These are phyloP conservation scores for Boechera retrofracta DNA, from an alignment of 345 rosid species.

Conservation along the genomic window DNA sequence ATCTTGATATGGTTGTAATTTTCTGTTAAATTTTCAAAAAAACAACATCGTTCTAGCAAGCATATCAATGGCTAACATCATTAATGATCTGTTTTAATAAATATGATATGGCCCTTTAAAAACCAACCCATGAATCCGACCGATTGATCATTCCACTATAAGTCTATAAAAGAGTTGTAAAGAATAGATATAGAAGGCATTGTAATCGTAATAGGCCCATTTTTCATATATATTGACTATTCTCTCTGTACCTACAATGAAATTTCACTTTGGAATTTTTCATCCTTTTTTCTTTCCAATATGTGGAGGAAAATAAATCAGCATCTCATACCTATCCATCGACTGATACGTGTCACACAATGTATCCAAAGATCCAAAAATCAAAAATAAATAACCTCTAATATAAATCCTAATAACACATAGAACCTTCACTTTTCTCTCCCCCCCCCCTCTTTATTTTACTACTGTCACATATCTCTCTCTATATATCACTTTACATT, in stretches of 20 bases:
- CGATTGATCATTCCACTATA: conserved; percentile 29
- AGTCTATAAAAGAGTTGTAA: not conserved
- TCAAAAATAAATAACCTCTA: not conserved
- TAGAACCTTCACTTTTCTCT: conserved; percentile 42
- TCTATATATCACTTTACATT: conserved; percentile 40
- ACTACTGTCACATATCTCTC: conserved; percentile 9
- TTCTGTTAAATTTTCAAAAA: not conserved
- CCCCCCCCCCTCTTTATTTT: conserved; percentile 24
- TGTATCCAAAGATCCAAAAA: conserved; percentile 29
- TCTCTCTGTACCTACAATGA: conserved; percentile 33
- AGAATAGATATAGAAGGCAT: conserved; percentile 13
- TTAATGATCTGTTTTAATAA: conserved; percentile 27
- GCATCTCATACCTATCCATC: conserved; percentile 42
- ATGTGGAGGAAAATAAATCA: conserved; percentile 41
- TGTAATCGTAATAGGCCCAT: not conserved
- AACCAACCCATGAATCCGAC: conserved; percentile 34
- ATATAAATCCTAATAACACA: conserved; percentile 15
- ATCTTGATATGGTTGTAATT: conserved; percentile 4
- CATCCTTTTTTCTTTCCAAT: conserved; percentile 12
- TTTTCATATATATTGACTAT: conserved; percentile 34
- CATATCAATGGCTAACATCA: conserved; percentile 6
- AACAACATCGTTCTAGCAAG: conserved; percentile 27
- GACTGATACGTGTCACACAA: conserved; percentile 35
- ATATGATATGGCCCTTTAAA: conserved; percentile 28
- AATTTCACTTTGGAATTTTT: conserved; percentile 39